Conservation (phyloP, 225 moss, liverwort and hornwort species). For the Marchantia polymorpha region DNA sequence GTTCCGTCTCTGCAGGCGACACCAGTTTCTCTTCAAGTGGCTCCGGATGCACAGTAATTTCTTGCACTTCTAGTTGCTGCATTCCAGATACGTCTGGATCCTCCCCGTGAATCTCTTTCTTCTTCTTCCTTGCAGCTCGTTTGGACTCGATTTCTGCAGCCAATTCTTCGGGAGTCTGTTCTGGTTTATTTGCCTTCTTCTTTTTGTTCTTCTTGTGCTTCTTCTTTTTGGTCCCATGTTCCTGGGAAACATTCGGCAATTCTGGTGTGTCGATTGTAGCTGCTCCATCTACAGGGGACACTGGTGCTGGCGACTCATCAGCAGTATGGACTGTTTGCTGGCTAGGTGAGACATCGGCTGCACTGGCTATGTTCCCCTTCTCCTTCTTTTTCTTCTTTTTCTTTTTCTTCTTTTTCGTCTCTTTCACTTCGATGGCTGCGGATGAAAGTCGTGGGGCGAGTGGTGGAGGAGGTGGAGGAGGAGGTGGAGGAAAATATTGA, state of each 20-base stretch:
- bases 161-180: not conserved
- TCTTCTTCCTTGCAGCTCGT: not conserved
- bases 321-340: no score
- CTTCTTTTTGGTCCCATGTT: not conserved
- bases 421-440: no score
- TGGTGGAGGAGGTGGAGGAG: not conserved
- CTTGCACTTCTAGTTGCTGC: no score
- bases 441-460: not conserved
- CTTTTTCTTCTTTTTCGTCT: no score
- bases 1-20: not conserved
- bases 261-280: no score
- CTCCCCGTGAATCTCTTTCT: slow-evolving; percentile 1
- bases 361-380: no score
- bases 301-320: no score
- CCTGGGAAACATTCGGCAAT: not conserved
- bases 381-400: no score
- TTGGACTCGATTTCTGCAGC: not conserved
- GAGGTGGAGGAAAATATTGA: not conserved
- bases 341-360: no score
- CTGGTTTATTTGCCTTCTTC: not conserved
- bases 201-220: not conserved
- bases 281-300: no score
- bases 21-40: no score
- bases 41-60: no score
- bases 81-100: not conserved